Percentiles rank a stretch among this genome's conserved stretches.
phyloP scores from a whole-genome alignment of 768 basidiomycete species.

The Porphyrellus cyaneotinctus region DNA sequence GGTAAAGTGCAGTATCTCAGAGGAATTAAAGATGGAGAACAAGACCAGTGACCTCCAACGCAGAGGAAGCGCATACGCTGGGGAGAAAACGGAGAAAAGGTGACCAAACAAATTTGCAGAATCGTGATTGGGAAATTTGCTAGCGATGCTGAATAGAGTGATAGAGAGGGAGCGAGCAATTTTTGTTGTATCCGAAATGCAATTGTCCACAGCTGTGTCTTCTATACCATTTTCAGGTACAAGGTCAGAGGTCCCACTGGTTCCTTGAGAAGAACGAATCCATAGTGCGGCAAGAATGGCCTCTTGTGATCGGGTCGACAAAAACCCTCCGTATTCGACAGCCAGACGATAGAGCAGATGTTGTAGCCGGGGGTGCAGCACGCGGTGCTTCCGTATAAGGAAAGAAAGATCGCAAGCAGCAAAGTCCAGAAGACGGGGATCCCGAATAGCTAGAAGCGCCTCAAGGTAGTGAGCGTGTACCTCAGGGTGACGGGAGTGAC shows the following conservation, averaged over 20 bases:
- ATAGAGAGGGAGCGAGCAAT: slow-evolving; percentile 15
- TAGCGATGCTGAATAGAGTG: slow-evolving; percentile 4
- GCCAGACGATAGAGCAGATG: slow-evolving; percentile 42
- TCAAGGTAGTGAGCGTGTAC: slow-evolving; percentile 47
- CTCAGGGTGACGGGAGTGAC: slow-evolving; percentile 35
- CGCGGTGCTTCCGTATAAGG: slow-evolving; percentile 31
- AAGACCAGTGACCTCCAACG: slow-evolving; percentile 45
- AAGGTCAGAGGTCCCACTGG: neutral
- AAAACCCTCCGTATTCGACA: slow-evolving; percentile 21
- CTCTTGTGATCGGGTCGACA: slow-evolving; percentile 30
- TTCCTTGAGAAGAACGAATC: slow-evolving; percentile 26
- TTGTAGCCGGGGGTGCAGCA: slow-evolving; percentile 35
- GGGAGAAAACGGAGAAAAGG: slow-evolving; percentile 27
- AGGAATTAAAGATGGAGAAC: slow-evolving; percentile 32
- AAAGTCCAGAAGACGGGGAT: slow-evolving; percentile 26
- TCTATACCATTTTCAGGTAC: neutral
- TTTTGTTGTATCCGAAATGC: slow-evolving; percentile 4
- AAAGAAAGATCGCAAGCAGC: slow-evolving; percentile 34
- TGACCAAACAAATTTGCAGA: neutral
- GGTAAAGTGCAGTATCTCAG: neutral
- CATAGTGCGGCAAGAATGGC: slow-evolving; percentile 35
- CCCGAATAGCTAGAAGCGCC: slow-evolving; percentile 33
- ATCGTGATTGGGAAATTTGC: neutral
- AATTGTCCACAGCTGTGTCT: neutral
- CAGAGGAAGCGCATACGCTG: slow-evolving; percentile 24